phyloP scores from a whole-genome alignment of 257 asterid genomes.

The Forsythia suspensa region DNA sequence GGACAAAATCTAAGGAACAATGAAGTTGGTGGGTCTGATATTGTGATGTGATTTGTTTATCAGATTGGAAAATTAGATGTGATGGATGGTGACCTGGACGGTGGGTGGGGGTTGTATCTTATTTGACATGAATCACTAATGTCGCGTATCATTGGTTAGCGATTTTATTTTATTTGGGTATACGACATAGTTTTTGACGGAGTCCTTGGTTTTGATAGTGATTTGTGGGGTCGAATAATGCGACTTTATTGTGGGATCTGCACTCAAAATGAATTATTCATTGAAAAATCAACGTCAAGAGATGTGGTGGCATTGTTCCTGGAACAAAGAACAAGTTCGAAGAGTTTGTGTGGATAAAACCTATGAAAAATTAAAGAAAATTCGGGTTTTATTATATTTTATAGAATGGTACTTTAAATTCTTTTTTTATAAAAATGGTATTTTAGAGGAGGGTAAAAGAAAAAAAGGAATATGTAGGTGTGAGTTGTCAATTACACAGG shows the following conservation, averaged over 20 bases:
- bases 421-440: background rate
- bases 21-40: background rate
- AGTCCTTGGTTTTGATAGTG: background rate
- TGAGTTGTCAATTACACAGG: background rate
- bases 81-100: background rate
- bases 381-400: background rate
- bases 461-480: background rate
- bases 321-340: background rate
- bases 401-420: background rate
- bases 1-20: background rate
- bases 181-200: background rate
- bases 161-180: background rate
- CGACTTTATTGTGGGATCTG: constrained; percentile 2
- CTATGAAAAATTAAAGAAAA: background rate
- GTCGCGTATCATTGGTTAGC: background rate
- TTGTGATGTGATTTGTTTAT: background rate
- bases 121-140: background rate
- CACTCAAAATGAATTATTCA: background rate
- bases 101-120: constrained; percentile 8
- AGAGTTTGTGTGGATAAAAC: background rate
- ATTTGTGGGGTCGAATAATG: constrained; percentile 4
- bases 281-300: background rate
- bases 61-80: background rate
- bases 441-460: background rate
- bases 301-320: background rate